Percentiles rank a stretch among this genome's conserved stretches.
Conservation (phyloP, 2,329 filamentous ascomycete genomes). For the Aspergillus brasiliensis region DNA sequence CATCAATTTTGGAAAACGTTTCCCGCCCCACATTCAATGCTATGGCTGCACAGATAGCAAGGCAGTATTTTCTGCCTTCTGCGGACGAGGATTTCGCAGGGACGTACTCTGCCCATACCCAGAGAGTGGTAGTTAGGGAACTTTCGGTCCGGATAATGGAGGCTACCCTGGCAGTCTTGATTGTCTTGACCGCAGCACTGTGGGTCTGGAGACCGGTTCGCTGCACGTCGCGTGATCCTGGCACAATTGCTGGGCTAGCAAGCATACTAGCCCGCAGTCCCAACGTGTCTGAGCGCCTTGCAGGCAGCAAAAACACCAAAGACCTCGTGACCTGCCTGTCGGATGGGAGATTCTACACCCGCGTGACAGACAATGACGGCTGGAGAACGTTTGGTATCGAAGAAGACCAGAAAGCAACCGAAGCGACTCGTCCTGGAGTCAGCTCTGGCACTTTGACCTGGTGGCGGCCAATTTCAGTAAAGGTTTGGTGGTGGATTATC, state of each 20-base stretch:
- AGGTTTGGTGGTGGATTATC: not conserved
- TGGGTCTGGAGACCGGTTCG: slow-evolving; percentile 6
- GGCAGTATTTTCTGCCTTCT: not conserved
- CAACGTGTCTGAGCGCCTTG: not conserved
- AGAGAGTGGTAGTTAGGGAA: slow-evolving; percentile 9
- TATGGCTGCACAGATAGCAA: slow-evolving; percentile 7
- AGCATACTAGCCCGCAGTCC: slow-evolving; percentile 6
- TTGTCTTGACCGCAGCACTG: slow-evolving; percentile 3
- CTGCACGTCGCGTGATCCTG: slow-evolving; percentile 12
- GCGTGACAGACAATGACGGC: not conserved
- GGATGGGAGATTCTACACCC: not conserved
- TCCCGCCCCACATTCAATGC: not conserved
- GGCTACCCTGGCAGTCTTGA: not conserved
- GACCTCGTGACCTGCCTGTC: not conserved
- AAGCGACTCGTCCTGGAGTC: not conserved
- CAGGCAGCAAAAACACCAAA: not conserved
- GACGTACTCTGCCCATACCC: not conserved
- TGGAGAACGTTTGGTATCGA: slow-evolving; percentile 3
- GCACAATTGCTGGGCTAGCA: slow-evolving; percentile 10
- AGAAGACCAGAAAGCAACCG: not conserved
- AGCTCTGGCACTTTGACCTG: not conserved
- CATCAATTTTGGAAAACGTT: not conserved
- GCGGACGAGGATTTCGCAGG: not conserved
- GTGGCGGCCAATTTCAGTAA: slow-evolving; percentile 8
- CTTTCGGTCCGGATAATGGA: slow-evolving; percentile 12